phyloP scores from a whole-genome alignment of 1,139 yeast species.

The Meyerozyma guilliermondii region DNA sequence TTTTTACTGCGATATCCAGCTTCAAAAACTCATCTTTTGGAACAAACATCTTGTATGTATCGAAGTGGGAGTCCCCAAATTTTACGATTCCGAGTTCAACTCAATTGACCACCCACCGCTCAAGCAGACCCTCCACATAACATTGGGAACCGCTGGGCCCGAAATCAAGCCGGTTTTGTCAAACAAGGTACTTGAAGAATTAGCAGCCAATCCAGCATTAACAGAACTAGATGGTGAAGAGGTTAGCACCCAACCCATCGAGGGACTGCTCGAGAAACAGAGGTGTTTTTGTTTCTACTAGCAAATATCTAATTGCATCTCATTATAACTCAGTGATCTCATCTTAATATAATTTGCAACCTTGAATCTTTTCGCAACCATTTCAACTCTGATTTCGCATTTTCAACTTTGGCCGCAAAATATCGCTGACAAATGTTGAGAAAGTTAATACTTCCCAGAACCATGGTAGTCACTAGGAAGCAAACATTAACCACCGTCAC shows the following conservation, averaged over 20 bases:
- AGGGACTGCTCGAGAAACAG: constrained; percentile 21
- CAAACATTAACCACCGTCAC: not conserved
- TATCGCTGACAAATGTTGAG: not conserved
- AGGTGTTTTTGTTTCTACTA: constrained; percentile 13
- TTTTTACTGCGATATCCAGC: constrained; percentile 31
- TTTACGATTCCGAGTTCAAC: constrained; percentile 18
- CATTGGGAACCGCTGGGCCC: constrained; percentile 57
- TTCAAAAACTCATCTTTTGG: constrained; percentile 45
- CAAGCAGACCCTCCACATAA: constrained; percentile 62
- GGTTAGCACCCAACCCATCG: constrained; percentile 3
- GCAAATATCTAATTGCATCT: not conserved
- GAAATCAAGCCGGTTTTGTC: constrained; percentile 44
- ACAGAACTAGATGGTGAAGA: constrained; percentile 3
- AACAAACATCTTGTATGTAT: constrained; percentile 53
- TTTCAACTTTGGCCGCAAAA: not conserved
- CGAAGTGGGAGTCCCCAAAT: constrained; percentile 36
- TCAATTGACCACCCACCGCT: constrained; percentile 24
- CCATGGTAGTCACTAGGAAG: not conserved
- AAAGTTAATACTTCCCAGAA: not conserved
- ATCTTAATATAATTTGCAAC: not conserved
- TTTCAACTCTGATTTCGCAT: not conserved
- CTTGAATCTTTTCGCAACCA: not conserved
- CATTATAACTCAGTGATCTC: too few relatives aligned
- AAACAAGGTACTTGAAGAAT: constrained; percentile 17
- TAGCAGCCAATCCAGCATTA: constrained; percentile 3